Conservation (phyloP, 1,284 basidiomycete genomes). For the Moniliella sp. region DNA sequence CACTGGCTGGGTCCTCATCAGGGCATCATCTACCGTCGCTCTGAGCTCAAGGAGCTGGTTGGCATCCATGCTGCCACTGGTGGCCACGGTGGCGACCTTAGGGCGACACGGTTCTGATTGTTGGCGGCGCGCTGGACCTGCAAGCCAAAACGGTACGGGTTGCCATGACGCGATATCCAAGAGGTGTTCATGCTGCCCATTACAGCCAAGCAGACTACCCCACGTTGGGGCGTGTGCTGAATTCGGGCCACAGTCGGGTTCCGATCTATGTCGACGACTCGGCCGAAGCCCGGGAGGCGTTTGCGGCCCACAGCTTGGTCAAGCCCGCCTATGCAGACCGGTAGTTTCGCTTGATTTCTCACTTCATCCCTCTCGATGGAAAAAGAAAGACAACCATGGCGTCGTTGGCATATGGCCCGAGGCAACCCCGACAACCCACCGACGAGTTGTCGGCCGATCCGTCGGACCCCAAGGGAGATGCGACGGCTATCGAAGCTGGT, state of each 20-base stretch:
- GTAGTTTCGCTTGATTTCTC: too few species aligned
- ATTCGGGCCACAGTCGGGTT: conserved; percentile 51
- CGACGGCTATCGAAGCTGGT: not conserved
- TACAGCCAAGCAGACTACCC: conserved; percentile 57
- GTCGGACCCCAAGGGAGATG: conserved; percentile 1
- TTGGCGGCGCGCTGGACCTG: conserved; percentile 51
- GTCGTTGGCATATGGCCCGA: not conserved
- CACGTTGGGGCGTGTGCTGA: conserved; percentile 50
- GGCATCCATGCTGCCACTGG: conserved; percentile 47
- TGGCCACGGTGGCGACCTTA: conserved; percentile 45
- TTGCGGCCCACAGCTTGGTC: too few species aligned
- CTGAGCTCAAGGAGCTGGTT: conserved; percentile 52
- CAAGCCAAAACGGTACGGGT: conserved; percentile 49
- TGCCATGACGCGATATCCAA: conserved; percentile 63
- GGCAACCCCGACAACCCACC: conserved; percentile 10
- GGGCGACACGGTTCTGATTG: conserved; percentile 52
- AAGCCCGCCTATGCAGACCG: conserved; percentile 9
- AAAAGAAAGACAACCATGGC: not conserved
- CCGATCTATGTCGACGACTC: conserved; percentile 37
- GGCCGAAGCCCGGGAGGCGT: conserved; percentile 6
- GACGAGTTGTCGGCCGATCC: conserved; percentile 36
- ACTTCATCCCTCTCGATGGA: not conserved
- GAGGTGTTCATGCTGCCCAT: conserved; percentile 67
- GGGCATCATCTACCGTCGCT: conserved; percentile 28
- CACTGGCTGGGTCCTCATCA: conserved; percentile 32